These are phyloP conservation scores for Wickerhamomyces sp. DNA, from an alignment of 1,139 yeast species.

Conservation along the genomic window DNA sequence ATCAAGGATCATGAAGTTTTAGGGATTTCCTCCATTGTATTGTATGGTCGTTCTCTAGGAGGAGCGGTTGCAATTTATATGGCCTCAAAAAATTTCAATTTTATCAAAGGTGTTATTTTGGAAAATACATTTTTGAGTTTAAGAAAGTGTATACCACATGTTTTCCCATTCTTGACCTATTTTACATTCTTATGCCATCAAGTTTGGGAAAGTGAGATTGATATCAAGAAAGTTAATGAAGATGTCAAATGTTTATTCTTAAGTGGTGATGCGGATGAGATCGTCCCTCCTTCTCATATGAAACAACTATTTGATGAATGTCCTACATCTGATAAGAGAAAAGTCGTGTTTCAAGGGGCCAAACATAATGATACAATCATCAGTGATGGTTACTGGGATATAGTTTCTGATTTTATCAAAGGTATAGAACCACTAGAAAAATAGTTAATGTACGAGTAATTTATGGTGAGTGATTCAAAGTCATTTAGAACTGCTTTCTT, in stretches of 20 bases:
- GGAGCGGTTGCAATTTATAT: conserved; percentile 92
- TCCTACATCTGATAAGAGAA: conserved; percentile 39
- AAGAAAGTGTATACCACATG: conserved; percentile 74
- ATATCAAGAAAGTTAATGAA: conserved; percentile 47
- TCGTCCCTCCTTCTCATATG: conserved; percentile 90
- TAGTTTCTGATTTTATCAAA: conserved; percentile 51
- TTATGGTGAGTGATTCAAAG: too few species aligned
- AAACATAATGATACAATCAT: conserved; percentile 77
- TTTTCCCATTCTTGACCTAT: conserved; percentile 64
- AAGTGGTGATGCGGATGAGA: conserved; percentile 77
- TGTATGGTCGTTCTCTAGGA: conserved; percentile 89
- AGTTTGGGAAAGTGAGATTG: conserved; percentile 73
- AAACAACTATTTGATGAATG: conserved; percentile 48
- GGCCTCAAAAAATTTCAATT: conserved; percentile 49
- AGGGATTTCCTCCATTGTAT: conserved; percentile 48
- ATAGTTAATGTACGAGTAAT: neutral
- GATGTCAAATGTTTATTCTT: conserved; percentile 65
- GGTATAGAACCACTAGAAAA: conserved; percentile 10
- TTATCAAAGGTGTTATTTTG: conserved; percentile 59
- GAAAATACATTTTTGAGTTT: conserved; percentile 86
- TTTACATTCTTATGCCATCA: conserved; percentile 67
- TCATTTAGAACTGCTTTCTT: neutral
- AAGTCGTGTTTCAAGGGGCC: conserved; percentile 52
- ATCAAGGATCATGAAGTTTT: conserved; percentile 49
- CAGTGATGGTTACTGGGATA: conserved; percentile 73